Evolutionary conservation across 2,329 filamentous ascomycete species (phyloP).

Genomic region (Cadophora sp.): DNA sequence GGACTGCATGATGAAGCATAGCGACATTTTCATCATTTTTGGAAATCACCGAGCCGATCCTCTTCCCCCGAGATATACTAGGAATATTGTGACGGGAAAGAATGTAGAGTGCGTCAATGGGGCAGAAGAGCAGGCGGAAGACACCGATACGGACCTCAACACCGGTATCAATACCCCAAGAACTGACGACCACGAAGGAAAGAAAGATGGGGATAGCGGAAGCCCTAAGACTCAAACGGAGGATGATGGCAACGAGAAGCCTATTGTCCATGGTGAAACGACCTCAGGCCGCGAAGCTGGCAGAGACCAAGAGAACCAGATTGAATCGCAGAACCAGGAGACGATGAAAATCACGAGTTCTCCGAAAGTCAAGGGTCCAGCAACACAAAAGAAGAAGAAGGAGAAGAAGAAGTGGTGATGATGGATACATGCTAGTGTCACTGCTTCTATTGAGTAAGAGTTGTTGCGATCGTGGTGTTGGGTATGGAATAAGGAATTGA

Average conservation of each 20-base stretch:
- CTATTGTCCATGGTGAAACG: not conserved
- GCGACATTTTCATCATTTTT: not conserved
- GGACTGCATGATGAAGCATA: not conserved
- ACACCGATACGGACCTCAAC: not conserved
- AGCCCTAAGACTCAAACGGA: not conserved
- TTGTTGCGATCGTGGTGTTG: too few relatives aligned
- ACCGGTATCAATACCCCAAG: not conserved
- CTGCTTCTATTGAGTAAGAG: not conserved
- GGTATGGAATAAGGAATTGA: too few relatives aligned
- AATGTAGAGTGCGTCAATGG: not conserved
- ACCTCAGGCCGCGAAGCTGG: too few relatives aligned
- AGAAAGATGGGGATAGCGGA: not conserved
- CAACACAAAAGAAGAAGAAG: constrained; percentile 6
- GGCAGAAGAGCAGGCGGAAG: not conserved
- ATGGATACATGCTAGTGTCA: not conserved
- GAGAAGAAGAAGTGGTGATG: not conserved
- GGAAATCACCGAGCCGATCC: not conserved
- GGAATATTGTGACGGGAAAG: not conserved
- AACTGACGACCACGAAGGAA: not conserved
- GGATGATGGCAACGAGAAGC: not conserved
- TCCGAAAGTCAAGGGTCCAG: not conserved
- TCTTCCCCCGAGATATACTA: not conserved
- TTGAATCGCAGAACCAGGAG: not conserved
- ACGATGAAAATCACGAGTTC: not conserved
- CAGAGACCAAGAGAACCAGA: too few relatives aligned